Base-by-base conservation (phyloP, 2,329 filamentous ascomycete genomes). In the Aspergillus ibericus region DNA sequence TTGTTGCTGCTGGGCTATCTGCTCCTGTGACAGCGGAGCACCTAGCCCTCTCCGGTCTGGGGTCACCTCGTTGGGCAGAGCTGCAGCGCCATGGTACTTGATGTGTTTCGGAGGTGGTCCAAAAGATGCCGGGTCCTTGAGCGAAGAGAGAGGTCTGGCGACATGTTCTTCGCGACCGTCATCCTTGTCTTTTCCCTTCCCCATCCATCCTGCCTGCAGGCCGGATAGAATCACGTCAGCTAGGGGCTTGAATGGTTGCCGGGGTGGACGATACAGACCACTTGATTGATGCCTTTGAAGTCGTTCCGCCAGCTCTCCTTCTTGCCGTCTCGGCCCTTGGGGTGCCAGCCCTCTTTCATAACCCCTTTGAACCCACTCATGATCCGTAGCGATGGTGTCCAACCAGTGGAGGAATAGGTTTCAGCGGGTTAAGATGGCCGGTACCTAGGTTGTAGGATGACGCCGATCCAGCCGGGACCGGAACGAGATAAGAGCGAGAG, bases 61-160 rank as follows among this genome's bases (percentile, higher is more conserved):
- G 12, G 80, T 76, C 13, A 78, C 77, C 47, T 80, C 70, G 53
- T 80, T 78, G 29, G 77, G 72, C 13, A 80, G 68, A 3, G 80
- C 75, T 6, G 72, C 74, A 13, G 74, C 75, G 57, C 79, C 76
- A 70, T 82, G 77, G 63, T 81, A 82, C 51, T 80, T 78, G 57
- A 79, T 74, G 61, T 84, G 89, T 67, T 85, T 93, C 0, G 92
- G 92, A 25, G 92, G 92, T 22, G 92, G 91, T 2, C 85, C 91
- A 71, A 96, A 96, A 15, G 86, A 84, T 1, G 85, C 74, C 1
- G 91, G 92, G 70, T 96, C 92, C 71, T 86, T 87, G 29, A 96
- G 82, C 3, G 85, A 81, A 8, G 86, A 81, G 44, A 96, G 77
- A 1, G 92, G 92, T 15, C 82, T 80, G 6, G 84, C 82, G 53